Conservation (phyloP, 78 protist species). For the Bigelowiella natans region DNA sequence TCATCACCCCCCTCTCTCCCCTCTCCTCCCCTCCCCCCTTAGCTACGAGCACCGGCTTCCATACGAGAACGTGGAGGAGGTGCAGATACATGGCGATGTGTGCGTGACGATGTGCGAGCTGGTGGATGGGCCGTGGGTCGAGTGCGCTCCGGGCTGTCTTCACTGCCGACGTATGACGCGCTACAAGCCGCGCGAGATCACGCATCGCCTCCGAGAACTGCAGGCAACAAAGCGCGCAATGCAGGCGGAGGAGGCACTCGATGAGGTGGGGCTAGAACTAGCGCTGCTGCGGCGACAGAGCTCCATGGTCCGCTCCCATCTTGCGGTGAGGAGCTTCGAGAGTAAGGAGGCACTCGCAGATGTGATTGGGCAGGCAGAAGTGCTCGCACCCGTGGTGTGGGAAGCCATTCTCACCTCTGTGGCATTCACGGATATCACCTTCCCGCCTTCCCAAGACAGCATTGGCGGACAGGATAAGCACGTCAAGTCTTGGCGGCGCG, state of each 20-base stretch:
- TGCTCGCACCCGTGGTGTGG: background rate
- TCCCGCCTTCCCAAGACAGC: background rate
- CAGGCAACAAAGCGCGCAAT: too few relatives aligned
- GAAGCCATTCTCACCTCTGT: background rate
- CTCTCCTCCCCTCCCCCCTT: too few relatives aligned
- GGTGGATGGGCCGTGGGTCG: background rate
- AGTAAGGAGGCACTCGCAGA: background rate
- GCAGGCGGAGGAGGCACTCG: too few relatives aligned
- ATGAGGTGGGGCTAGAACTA: background rate
- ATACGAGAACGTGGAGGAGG: background rate
- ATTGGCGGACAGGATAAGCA: background rate
- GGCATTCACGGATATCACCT: background rate
- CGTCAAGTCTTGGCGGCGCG: background rate
- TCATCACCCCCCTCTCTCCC: too few relatives aligned
- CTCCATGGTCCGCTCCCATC: background rate
- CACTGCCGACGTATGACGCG: background rate
- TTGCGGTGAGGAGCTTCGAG: background rate
- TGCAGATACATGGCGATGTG: background rate
- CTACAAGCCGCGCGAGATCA: background rate
- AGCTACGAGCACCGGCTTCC: background rate
- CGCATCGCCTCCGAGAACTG: background rate
- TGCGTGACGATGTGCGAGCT: background rate
- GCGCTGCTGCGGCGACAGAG: background rate
- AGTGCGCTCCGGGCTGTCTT: background rate
- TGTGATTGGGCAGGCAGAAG: background rate